Evolutionary conservation across 2,329 filamentous ascomycete species (phyloP), one percentile per base, ranked within the genome.

Genomic region (Phialocephala sp.): DNA sequence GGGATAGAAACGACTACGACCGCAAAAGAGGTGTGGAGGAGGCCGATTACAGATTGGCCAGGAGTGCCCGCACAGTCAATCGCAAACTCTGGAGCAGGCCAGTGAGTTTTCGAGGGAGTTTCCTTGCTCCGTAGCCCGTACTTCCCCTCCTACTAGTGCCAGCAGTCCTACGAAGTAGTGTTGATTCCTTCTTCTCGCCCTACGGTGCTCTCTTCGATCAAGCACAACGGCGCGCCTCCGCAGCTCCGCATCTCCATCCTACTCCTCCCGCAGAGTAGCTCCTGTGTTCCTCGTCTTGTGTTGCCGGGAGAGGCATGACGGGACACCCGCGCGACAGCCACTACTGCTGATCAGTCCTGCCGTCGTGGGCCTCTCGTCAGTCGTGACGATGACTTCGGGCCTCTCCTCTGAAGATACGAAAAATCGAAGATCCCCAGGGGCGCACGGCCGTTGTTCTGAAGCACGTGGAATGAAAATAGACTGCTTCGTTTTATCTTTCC

Each of bases 401-500:
- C 15, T 22, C 35, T 56, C 32, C 14, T 41, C 35, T 50, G 20
- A 24, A 39, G 55, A 57, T 39, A 57, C 55, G 55, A 39, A 20
- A 32, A 2, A 22, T 6, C 47, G 22, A 32, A 9, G 22, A 52
- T 32, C 18, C 35, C 9, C 2, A 57, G 55, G 55, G 18, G 8
- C 35, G 55, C 52, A 55, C 52, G 55, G 55, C 36, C 32, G 4
- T 57, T 36, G 55, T 57, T 57, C 55, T 57, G 55, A 39, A 37
- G 55, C 55, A 57, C 55, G 55, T 57, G 55, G 55, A 39, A 55
- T n/a, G 22, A 54, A 57, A 57, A 36, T 57, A 37, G 35, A 57
- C 18, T 20, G 37, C 35, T 57, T 35, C 20, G 55, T 57, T 57
- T 57, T 22, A 57, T 20, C 32, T 57, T 36, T 57, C 35, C 35